These are phyloP conservation scores for Ophiostoma sp. DNA, from an alignment of 2,329 filamentous ascomycete genomes.

Conservation along the genomic window DNA sequence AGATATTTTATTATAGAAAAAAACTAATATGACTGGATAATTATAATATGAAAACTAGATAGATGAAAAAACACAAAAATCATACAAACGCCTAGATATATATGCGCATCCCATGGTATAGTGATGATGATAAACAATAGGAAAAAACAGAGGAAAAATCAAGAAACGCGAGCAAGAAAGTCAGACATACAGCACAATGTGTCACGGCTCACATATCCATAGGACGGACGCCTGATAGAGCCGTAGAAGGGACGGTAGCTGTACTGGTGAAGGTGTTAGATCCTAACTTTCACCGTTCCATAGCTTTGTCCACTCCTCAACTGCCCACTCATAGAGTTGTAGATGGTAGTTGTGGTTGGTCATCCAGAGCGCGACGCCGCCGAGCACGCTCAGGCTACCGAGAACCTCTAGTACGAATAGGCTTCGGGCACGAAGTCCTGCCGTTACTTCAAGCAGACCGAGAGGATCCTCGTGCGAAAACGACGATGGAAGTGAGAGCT, in stretches of 20 bases:
- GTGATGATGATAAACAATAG: not conserved
- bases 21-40: not conserved
- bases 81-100: not conserved
- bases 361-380: constrained; percentile 64
- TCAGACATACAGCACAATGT: not conserved
- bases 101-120: not conserved
- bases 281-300: constrained; percentile 29
- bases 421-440: constrained; percentile 58
- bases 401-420: constrained; percentile 67
- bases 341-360: constrained; percentile 31
- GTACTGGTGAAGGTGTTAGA: not conserved
- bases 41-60: not conserved
- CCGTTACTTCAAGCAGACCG: constrained; percentile 65
- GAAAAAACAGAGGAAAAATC: not conserved
- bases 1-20: not conserved
- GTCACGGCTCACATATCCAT: not conserved
- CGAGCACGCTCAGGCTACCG: constrained; percentile 67
- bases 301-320: constrained; percentile 31
- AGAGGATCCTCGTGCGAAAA: constrained; percentile 64
- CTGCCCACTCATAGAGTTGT: constrained; percentile 29
- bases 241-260: not conserved
- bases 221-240: not conserved
- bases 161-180: not conserved
- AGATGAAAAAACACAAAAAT: not conserved
- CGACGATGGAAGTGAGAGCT: constrained; percentile 29